These are phyloP conservation scores for Adansonia madagascariensis DNA, from an alignment of 441 rosid genomes.

Conservation along the genomic window DNA sequence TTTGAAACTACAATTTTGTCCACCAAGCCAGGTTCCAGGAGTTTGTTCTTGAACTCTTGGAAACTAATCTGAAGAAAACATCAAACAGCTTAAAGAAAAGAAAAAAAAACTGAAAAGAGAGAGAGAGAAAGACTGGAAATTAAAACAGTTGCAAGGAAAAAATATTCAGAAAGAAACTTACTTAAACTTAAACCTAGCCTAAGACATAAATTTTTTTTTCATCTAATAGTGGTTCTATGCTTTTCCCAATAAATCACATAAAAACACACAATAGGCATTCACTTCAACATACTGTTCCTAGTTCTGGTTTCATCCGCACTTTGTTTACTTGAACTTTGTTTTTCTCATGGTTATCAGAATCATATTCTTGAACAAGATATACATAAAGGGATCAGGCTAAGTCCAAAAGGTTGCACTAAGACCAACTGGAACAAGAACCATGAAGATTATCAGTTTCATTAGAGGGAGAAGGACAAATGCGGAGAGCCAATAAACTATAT, in stretches of 20 bases:
- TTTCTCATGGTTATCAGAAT: not conserved
- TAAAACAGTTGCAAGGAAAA: not conserved
- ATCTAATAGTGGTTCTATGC: not conserved
- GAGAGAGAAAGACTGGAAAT: not conserved
- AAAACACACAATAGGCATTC: slow-evolving; percentile 5
- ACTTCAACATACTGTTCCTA: not conserved
- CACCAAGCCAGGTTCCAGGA: slow-evolving; percentile 70
- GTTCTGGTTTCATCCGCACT: not conserved
- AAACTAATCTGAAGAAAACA: slow-evolving; percentile 60
- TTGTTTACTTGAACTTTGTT: not conserved
- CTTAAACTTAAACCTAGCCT: not conserved
- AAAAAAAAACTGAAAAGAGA: not conserved
- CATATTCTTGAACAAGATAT: not conserved
- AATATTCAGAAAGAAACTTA: not conserved
- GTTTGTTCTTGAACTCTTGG: slow-evolving; percentile 74
- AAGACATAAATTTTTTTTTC: slow-evolving; percentile 11
- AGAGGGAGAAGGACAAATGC: not conserved
- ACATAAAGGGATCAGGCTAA: not conserved
- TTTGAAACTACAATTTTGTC: slow-evolving; percentile 63
- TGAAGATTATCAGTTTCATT: not conserved
- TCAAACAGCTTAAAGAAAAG: slow-evolving; percentile 19
- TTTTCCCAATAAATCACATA: not conserved
- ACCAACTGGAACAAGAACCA: slow-evolving; percentile 18
- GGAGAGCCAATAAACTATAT: not conserved
- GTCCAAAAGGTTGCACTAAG: slow-evolving; percentile 2